Evolutionary conservation across 2,329 filamentous ascomycete genomes (phyloP).

Genomic region (Lomentospora prolificans): DNA sequence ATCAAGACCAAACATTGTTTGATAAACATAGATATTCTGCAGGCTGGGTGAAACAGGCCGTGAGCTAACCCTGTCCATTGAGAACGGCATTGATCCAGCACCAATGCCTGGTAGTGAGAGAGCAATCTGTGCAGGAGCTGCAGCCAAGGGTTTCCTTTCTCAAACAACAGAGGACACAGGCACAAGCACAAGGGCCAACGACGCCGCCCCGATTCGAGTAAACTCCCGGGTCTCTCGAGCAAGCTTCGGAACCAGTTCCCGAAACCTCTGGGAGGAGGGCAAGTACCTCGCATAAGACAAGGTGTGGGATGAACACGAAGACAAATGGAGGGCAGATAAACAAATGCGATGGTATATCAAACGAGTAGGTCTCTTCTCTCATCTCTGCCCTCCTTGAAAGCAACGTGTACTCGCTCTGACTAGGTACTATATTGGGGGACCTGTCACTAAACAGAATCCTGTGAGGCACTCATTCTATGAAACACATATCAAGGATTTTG

Average conservation of each 20-base stretch:
- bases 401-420: neutral
- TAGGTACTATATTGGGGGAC: neutral
- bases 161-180: neutral
- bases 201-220: neutral
- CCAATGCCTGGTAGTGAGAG: neutral
- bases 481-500: neutral
- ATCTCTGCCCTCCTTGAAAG: no score
- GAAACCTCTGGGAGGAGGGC: neutral
- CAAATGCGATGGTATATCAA: neutral
- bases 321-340: neutral
- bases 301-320: neutral
- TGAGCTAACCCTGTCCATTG: no score
- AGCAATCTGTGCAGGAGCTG: neutral
- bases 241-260: neutral
- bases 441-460: neutral
- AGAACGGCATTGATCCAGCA: no score
- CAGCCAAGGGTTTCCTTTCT: neutral
- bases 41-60: slow-evolving; percentile 21
- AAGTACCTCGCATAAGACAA: neutral
- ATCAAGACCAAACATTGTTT: no score
- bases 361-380: neutral
- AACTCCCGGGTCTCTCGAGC: neutral
- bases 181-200: neutral
- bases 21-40: slow-evolving; percentile 20
- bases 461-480: neutral